phyloP scores from a whole-genome alignment of 1,139 yeast species.

The Hansenula lynferdii region DNA sequence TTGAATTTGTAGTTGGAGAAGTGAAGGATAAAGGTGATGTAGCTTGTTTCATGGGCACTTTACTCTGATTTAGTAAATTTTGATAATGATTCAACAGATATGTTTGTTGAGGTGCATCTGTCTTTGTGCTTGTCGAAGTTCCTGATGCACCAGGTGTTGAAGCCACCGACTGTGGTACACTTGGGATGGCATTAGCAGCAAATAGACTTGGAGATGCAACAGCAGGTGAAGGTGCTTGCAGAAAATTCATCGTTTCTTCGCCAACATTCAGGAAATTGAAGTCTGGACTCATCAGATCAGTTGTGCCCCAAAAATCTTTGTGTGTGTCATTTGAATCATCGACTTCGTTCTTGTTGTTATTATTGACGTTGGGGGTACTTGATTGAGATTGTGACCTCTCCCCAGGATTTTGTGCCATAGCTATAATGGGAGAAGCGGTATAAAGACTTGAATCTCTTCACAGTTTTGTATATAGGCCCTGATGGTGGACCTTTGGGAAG shows the following conservation, averaged over 20 bases:
- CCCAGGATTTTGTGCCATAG: conserved; percentile 1
- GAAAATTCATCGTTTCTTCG: conserved; percentile 15
- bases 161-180: not conserved
- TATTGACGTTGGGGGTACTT: not conserved
- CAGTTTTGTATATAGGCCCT: too few relatives aligned
- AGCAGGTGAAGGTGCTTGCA: conserved; percentile 8
- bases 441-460: too few relatives aligned
- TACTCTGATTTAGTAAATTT: conserved; percentile 18
- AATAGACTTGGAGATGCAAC: not conserved
- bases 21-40: conserved; percentile 9
- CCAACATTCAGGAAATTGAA: conserved; percentile 27
- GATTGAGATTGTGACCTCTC: not conserved
- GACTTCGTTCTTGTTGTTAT: not conserved
- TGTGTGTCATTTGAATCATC: not conserved
- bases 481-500: too few relatives aligned
- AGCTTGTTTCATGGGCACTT: conserved; percentile 17
- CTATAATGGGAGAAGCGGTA: not conserved
- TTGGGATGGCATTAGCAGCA: conserved; percentile 7
- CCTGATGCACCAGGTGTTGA: conserved; percentile 4
- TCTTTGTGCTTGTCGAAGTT: conserved; percentile 8
- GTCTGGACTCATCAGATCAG: conserved; percentile 19
- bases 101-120: not conserved
- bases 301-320: not conserved
- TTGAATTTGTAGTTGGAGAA: not conserved
- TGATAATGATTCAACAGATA: conserved; percentile 17